Evolutionary conservation across 2,329 filamentous ascomycete species (phyloP).

Genomic region (Phyllosticta citribraziliensis): DNA sequence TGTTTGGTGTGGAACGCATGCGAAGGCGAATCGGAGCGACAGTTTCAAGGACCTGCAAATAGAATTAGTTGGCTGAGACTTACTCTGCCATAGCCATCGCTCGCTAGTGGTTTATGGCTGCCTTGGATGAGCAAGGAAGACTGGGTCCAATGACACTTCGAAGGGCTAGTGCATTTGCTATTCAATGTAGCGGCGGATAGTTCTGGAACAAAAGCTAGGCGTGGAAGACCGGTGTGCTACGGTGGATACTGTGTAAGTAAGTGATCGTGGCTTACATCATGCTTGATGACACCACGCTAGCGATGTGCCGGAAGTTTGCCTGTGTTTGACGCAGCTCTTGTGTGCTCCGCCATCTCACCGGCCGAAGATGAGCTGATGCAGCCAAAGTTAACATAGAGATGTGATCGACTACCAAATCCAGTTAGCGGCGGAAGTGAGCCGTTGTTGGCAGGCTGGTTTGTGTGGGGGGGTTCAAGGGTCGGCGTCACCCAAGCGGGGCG

Average conservation of each 20-base stretch:
- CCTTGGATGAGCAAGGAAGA: neutral
- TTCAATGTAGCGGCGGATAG: neutral
- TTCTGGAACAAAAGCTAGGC: neutral
- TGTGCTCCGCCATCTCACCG: neutral
- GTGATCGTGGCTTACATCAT: neutral
- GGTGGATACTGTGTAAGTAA: neutral
- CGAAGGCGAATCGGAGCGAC: neutral
- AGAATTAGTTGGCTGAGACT: neutral
- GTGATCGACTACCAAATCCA: neutral
- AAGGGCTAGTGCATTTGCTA: neutral
- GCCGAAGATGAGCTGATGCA: neutral
- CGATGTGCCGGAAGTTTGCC: neutral
- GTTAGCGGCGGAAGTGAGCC: neutral
- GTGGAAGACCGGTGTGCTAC: neutral
- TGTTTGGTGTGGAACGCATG: neutral
- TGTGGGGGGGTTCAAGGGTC: neutral
- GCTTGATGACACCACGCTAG: neutral
- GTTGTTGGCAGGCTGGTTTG: neutral
- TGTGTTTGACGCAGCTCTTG: neutral
- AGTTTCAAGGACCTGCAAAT: neutral
- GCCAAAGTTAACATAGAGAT: neutral
- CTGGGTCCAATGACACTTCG: neutral
- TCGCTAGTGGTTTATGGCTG: neutral
- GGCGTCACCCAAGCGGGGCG: neutral
- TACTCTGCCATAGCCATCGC: neutral